Conservation (phyloP, 495 filamentous ascomycete genomes). For the Elaphomyces granulatus region DNA sequence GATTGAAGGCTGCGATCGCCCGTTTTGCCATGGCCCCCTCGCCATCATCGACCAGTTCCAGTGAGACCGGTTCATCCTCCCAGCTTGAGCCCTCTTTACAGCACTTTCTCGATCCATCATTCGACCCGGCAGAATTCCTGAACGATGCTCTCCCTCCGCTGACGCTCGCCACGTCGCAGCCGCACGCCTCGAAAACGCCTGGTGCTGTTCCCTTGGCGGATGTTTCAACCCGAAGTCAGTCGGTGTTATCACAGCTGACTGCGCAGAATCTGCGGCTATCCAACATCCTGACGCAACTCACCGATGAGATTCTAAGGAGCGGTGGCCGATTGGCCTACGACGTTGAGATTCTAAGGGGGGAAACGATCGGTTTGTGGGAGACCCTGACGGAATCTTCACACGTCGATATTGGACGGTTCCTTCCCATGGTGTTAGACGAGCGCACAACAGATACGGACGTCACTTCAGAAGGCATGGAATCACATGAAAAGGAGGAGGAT, state of each 20-base stretch:
- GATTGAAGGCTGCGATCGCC: no score
- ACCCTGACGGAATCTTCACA: conserved; percentile 55
- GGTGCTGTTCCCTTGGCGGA: conserved; percentile 54
- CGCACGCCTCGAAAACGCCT: conserved; percentile 26
- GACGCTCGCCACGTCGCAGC: conserved; percentile 28
- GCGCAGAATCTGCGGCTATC: conserved; percentile 76
- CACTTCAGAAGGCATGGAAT: background rate
- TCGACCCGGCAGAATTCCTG: conserved; percentile 69
- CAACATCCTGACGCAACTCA: conserved; percentile 70
- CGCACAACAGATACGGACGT: background rate
- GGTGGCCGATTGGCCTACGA: conserved; percentile 82
- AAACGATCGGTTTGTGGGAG: conserved; percentile 64
- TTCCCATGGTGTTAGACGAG: conserved; percentile 33
- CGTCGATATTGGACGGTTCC: conserved; percentile 54
- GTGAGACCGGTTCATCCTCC: conserved; percentile 29
- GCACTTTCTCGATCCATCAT: conserved; percentile 53
- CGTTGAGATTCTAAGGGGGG: conserved; percentile 82
- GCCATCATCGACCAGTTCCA: background rate
- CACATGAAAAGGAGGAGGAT: conserved; percentile 1
- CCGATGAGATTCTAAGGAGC: conserved; percentile 84
- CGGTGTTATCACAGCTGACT: conserved; percentile 69
- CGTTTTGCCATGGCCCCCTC: no score
- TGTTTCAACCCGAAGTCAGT: conserved; percentile 67
- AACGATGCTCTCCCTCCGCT: conserved; percentile 55
- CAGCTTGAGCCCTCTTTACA: conserved; percentile 43